These are phyloP conservation scores for Fraxinus nigra DNA, from an alignment of 305 asterid genomes.

Conservation along the genomic window DNA sequence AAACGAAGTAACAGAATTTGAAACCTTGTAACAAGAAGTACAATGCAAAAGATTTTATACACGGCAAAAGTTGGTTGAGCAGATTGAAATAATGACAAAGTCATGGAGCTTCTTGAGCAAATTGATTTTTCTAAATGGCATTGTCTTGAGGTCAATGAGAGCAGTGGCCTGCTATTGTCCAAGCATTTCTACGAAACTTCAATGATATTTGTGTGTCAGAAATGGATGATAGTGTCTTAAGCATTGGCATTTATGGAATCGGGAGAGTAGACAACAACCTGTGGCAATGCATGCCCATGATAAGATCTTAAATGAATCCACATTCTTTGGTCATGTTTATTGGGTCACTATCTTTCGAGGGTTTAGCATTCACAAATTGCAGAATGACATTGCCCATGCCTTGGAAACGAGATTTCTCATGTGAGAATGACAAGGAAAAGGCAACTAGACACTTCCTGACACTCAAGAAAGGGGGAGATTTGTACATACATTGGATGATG, in stretches of 20 bases:
- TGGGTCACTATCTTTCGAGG: neutral
- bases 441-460: neutral
- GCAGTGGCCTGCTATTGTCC: neutral
- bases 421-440: neutral
- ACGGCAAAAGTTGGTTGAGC: neutral
- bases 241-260: neutral
- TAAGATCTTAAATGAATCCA: neutral
- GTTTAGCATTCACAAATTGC: neutral
- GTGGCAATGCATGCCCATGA: neutral
- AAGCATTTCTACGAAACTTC: neutral
- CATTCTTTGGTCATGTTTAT: neutral
- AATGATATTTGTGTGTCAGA: neutral
- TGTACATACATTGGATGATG: slow-evolving; percentile 19
- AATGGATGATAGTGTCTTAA: neutral
- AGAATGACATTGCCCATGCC: neutral
- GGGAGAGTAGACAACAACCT: neutral
- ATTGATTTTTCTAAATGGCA: neutral
- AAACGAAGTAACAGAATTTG: neutral
- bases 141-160: neutral
- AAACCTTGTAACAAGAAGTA: neutral
- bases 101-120: neutral
- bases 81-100: neutral
- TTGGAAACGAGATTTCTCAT: neutral
- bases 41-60: neutral
- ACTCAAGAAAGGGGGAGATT: neutral